Evolutionary conservation across 768 basidiomycete genomes (phyloP).

Genomic region (Myochromella boudieri): DNA sequence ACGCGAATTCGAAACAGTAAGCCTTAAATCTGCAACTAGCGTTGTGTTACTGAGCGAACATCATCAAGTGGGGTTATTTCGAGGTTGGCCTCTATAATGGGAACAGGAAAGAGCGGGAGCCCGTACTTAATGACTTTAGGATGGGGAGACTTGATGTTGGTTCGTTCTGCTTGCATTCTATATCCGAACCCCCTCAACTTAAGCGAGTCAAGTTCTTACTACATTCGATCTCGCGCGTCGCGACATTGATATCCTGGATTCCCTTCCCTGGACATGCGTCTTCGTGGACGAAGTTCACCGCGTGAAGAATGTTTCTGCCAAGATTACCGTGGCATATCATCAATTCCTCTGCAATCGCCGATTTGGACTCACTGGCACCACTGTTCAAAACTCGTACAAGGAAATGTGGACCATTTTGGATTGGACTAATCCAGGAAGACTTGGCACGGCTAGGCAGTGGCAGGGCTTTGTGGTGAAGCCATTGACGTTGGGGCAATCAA

Average conservation of each 20-base stretch:
- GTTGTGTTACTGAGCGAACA: conserved; percentile 1
- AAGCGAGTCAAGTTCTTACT: conserved; percentile 61
- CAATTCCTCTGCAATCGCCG: conserved; percentile 65
- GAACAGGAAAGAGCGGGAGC: conserved; percentile 46
- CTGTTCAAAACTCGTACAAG: conserved; percentile 81
- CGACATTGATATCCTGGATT: conserved; percentile 68
- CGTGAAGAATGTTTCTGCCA: conserved; percentile 76
- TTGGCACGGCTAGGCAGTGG: conserved; percentile 81
- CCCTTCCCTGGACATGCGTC: conserved; percentile 69
- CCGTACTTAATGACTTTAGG: conserved; percentile 68
- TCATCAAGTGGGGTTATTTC: conserved; percentile 87
- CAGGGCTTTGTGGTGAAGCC: conserved; percentile 68
- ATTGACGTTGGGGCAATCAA: conserved; percentile 65
- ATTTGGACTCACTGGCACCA: conserved; percentile 85
- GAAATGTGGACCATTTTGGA: conserved; percentile 93
- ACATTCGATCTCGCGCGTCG: conserved; percentile 74
- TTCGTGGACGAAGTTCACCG: conserved; percentile 90
- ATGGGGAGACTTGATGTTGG: conserved; percentile 84
- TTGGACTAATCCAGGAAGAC: conserved; percentile 82
- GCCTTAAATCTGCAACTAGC: conserved; percentile 8
- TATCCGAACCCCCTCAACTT: neutral
- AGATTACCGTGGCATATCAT: conserved; percentile 68
- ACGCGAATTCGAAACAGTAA: conserved; percentile 80
- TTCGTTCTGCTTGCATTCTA: conserved; percentile 35
- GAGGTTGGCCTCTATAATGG: conserved; percentile 78